Base-by-base conservation (phyloP, 768 basidiomycete species). In the Boletus speciosus region DNA sequence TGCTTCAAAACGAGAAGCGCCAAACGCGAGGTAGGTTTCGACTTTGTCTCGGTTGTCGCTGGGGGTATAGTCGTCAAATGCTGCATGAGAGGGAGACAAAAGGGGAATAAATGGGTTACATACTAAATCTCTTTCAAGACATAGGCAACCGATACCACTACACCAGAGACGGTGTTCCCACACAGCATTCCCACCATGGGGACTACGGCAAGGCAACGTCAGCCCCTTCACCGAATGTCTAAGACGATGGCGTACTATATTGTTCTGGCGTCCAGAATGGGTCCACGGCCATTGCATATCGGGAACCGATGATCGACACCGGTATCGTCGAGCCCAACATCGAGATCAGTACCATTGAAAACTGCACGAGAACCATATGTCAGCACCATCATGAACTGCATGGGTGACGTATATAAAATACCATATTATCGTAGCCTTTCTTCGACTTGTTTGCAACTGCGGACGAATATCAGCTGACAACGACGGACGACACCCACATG, bases 261-360 rank as follows among this genome's bases (percentile, higher is more conserved):
- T 91, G 87, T 36, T 84, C 82, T 0, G 93, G 90, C 25, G 75
- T 80, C 93, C 93, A 94, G 68, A 94, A 91, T 3, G 90, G 90
- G 0, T 80, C 66, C 14, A 86, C 75, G 0, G 78, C 75, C 87
- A 94, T 93, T 3, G 90, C 87, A 59, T 81, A 92, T 6, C 80
- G 78, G 1, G 81, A 77, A 0, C 91, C 91, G 11, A 93, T 71
- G 51, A 93, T 80, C 1, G 91, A 87, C 25, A 91, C 82, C 0
- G 90, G 89, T 32, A 91, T 81, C 0, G 88, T 90, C 0, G 88
- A 86, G n/a, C 76, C 78, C 9, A 90, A 59, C 83, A 93, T 85
- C 0, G 81, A 83, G 11, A 81, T 50, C 5, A 93, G 71, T 6
- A 91, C 81, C 1, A 81, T 75, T 2, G 80, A 75, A 64, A 91